These are phyloP conservation scores for Glarea lozoyensis DNA, from an alignment of 495 filamentous ascomycete genomes.

Conservation along the genomic window DNA sequence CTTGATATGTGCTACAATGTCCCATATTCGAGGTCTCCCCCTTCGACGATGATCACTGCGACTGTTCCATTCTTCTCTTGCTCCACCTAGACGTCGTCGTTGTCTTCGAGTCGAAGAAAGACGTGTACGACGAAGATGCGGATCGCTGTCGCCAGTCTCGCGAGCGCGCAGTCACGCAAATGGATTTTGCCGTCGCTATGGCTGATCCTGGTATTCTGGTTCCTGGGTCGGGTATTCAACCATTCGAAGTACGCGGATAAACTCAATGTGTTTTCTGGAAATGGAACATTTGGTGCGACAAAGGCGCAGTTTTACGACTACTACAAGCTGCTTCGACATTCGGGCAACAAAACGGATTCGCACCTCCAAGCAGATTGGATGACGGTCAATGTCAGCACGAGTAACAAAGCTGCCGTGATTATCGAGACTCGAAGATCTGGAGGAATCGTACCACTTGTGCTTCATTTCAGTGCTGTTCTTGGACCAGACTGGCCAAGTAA, in stretches of 20 bases:
- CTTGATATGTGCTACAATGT: no score
- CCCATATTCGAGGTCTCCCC: no score
- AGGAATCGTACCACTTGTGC: constrained; percentile 13
- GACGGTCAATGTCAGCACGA: constrained; percentile 12
- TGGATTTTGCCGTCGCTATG: not conserved
- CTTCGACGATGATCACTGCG: no score
- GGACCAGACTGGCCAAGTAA: constrained; percentile 26
- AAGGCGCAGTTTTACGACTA: not conserved
- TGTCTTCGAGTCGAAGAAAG: no score
- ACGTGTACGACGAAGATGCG: no score
- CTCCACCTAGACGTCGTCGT: no score
- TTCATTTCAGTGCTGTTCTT: constrained; percentile 28
- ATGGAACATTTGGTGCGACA: not conserved
- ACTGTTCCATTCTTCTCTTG: no score
- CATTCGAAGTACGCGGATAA: not conserved
- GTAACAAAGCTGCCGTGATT: constrained; percentile 16
- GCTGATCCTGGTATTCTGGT: not conserved
- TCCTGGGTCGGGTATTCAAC: not conserved
- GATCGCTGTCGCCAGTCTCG: not conserved
- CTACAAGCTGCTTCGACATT: not conserved
- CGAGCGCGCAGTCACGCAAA: not conserved
- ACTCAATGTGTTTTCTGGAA: not conserved
- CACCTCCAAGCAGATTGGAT: not conserved
- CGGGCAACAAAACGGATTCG: not conserved
- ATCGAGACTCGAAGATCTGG: constrained; percentile 13